Evolutionary conservation across 495 filamentous ascomycete species (phyloP), one percentile per base, ranked within the genome.

Genomic region (Tuber borchii): DNA sequence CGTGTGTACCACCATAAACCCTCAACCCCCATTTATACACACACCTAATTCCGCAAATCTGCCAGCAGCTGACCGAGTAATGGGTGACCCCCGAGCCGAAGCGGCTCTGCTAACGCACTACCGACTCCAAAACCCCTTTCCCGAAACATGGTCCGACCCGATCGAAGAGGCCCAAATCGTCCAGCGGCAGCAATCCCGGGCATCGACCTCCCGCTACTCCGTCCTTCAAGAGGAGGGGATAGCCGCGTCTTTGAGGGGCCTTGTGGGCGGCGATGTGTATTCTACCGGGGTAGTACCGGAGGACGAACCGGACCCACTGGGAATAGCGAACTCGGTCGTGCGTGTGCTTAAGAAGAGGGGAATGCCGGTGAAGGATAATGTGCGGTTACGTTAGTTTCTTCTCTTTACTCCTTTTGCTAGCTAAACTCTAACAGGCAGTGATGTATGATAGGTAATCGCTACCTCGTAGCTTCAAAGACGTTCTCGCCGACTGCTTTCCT

Each of bases 401-500:
- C 43, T 72, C 70, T 12, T 61, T 37, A 46, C n/a, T 70, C n/a
- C 26, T 40, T 26, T 69, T 68, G 40, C 61, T 81, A 17, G 44
- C 5, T 19, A 26, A 26, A 2, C 56, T n/a, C 69, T 78, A 69
- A 77, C 61, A 37, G 46, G 69, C 80, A 70, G 71, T 73, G 37
- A 48, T 69, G 42, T 26, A 40, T 20, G 40, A 73, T 79, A 92
- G 92, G 92, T 56, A 97, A 97, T 84, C 91, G 93, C 71, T 98
- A 97, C 85, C 88, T 99, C 44, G 89, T 98, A 8, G 96, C 93
- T 14, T 97, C 94, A 34, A 97, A 95, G 16, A 94, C 93, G 72
- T 99, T 99, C 85, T 95, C 93, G 0, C 95, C 95, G 20, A 89
- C 93, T 8, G 87, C 97, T 2, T 99, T 96, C 82, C 88, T 99